Base-by-base conservation (phyloP, 2,329 filamentous ascomycete genomes). In the Rugonectria rugulosa region DNA sequence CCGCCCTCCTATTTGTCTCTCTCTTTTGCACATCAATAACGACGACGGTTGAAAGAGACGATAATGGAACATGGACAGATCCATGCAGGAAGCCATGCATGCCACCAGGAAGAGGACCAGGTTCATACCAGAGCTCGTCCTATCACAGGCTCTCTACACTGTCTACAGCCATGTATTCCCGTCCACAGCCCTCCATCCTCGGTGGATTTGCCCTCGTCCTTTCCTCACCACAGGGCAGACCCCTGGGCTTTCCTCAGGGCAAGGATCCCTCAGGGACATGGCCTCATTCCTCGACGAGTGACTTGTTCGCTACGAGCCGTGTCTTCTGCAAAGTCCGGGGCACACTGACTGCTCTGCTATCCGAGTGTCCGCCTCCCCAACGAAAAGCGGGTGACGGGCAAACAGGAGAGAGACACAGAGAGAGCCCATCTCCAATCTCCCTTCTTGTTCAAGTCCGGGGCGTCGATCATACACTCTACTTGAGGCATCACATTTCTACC, bases 391-490 rank as follows among this genome's bases (percentile, higher is more conserved):
- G n/a, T n/a, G n/a, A n/a, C n/a, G n/a, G n/a, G n/a, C n/a, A n/a
- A n/a, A n/a, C n/a, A n/a, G n/a, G n/a, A n/a, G n/a, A n/a, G n/a
- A n/a, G n/a, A n/a, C n/a, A n/a, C 32, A 19, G 3, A 45, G 38
- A 41, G 54, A 31, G 27, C 11, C 53, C 36, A 62, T 60, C 62
- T 67, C n/a, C 60, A 52, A 61, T 60, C 56, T 57, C 48, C 41
- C 37, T 23, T 51, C n/a, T n/a, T n/a, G n/a, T n/a, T 24, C 31
- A 43, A 62, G 62, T 62, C 60, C 56, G 61, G 65, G 57, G 61
- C 63, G 65, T 65, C 65, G 65, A 67, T 67, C 65, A 64, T 60
- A 63, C 65, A 66, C 60, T 66, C 56, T 64, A 65, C 45, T 57
- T 68, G 65, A 66, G 45, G 65, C 64, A 64, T 57, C 54, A 59